Evolutionary conservation across 2,329 filamentous ascomycete species (phyloP).

Genomic region (Lachnellula willkommii): DNA sequence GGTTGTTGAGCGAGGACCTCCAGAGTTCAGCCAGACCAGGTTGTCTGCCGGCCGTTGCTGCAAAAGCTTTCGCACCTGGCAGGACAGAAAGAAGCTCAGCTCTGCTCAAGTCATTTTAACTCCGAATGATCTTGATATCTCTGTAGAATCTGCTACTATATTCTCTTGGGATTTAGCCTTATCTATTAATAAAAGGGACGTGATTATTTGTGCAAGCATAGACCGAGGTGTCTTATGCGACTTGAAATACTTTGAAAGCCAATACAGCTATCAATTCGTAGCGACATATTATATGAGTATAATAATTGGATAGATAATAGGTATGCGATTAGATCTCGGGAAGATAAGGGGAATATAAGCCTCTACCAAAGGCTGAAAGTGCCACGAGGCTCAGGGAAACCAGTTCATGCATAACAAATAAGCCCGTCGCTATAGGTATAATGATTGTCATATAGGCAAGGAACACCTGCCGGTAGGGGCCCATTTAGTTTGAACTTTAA

Average conservation of each 20-base stretch:
- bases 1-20: not conserved
- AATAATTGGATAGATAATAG: not conserved
- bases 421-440: slow-evolving; percentile 16
- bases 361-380: slow-evolving; percentile 3
- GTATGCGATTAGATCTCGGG: not conserved
- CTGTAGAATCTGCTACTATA: too few species aligned
- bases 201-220: too few species aligned
- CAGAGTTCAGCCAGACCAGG: not conserved
- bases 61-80: not conserved
- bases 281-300: too few species aligned
- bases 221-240: too few species aligned
- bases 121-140: too few species aligned
- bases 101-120: too few species aligned
- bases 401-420: slow-evolving; percentile 16
- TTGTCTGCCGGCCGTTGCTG: not conserved
- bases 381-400: slow-evolving; percentile 19
- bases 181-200: too few species aligned
- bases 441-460: slow-evolving; percentile 24
- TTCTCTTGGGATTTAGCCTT: too few species aligned
- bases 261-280: too few species aligned
- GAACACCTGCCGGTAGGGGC: slow-evolving; percentile 6
- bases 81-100: not conserved
- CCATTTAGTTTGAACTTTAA: too few species aligned
- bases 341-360: not conserved
- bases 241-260: too few species aligned